Evolutionary conservation across 352 stramenopile genomes (phyloP).

Genomic region (Phytophthora sp.): DNA sequence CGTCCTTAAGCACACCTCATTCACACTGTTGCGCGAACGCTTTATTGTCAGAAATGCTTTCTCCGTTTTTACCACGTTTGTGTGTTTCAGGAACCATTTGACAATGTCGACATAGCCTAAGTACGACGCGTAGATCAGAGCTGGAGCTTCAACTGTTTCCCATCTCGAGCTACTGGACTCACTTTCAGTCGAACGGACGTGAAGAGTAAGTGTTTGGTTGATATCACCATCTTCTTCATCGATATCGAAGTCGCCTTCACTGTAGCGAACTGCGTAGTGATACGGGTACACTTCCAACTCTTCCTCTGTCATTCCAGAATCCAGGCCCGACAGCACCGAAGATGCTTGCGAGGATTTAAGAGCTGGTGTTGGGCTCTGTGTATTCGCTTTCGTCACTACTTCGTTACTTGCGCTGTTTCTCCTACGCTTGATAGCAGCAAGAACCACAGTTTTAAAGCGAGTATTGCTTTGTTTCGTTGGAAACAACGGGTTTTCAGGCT

Average conservation of each 20-base stretch:
- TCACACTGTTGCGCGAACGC: conserved; percentile 1
- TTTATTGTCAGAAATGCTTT: conserved; percentile 20
- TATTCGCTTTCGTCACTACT: too few species aligned
- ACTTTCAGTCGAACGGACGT: not conserved
- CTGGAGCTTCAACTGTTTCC: not conserved
- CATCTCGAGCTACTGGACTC: too few species aligned
- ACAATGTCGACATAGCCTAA: conserved; percentile 16
- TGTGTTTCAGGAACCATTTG: conserved; percentile 24
- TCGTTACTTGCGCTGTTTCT: too few species aligned
- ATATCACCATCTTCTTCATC: conserved; percentile 7
- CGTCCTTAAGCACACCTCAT: conserved; percentile 4
- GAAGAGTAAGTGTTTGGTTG: conserved; percentile 10
- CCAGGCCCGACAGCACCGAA: not conserved
- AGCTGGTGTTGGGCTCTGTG: not conserved
- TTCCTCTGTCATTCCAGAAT: conserved; percentile 2
- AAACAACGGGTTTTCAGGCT: not conserved
- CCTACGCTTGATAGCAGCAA: not conserved
- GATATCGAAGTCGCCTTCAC: conserved; percentile 10
- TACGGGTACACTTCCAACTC: conserved; percentile 7
- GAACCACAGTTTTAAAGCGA: not conserved
- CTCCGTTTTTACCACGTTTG: conserved; percentile 38
- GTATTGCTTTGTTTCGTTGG: not conserved
- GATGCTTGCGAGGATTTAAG: not conserved
- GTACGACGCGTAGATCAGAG: conserved; percentile 13
- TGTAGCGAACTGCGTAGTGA: conserved; percentile 12